A percentile compares a stretch with the other conserved stretches of the same genome.
phyloP scores from a whole-genome alignment of 257 asterid genomes.

The Nicotiana tomentosiformis region DNA sequence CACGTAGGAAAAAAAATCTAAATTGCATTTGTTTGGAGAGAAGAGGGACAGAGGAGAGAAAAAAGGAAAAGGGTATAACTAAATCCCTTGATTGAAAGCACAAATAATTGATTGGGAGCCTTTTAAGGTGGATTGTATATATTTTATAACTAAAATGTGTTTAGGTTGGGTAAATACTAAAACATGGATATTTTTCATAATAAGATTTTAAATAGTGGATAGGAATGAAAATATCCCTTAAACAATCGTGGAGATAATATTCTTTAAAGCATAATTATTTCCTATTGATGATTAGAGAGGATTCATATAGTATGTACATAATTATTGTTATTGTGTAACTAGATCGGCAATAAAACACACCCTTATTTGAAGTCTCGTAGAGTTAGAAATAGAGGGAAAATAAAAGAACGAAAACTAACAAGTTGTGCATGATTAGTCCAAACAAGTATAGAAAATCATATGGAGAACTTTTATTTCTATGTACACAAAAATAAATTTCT shows the following conservation, averaged over 20 bases:
- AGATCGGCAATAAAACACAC: background rate
- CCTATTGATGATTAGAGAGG: background rate
- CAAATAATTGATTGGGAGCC: no score
- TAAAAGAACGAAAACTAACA: background rate
- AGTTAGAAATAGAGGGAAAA: background rate
- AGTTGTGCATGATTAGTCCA: background rate
- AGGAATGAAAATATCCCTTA: no score
- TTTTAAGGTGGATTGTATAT: no score
- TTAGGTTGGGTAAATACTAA: no score
- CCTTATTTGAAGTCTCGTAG: background rate
- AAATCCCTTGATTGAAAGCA: no score
- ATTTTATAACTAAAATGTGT: no score
- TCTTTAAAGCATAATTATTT: background rate
- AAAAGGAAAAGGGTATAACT: no score
- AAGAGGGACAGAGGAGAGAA: no score
- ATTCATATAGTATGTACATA: background rate
- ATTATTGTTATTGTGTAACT: background rate
- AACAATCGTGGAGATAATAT: background rate
- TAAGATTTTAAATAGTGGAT: no score
- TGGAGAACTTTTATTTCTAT: background rate
- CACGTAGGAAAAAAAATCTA: no score
- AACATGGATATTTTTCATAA: no score
- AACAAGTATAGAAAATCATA: background rate
- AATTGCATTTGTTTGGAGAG: no score
- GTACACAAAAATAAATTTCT: background rate